These are phyloP conservation scores for Aurinia saxatilis DNA, from an alignment of 345 rosid genomes.

Conservation along the genomic window DNA sequence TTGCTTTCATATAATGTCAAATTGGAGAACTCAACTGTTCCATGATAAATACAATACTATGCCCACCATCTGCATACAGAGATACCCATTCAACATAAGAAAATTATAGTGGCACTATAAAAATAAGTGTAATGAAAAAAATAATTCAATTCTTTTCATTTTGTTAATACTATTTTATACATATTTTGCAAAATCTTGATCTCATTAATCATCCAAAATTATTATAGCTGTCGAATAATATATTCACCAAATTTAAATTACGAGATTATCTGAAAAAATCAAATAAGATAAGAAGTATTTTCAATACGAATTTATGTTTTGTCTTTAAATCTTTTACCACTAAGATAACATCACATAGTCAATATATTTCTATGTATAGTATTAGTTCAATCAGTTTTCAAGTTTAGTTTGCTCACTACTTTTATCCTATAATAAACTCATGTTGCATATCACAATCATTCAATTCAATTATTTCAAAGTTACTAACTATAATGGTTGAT, in stretches of 20 bases:
- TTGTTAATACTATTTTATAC: too few relatives aligned
- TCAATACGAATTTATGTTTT: too few relatives aligned
- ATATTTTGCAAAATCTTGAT: too few relatives aligned
- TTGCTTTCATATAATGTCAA: conserved; percentile 25
- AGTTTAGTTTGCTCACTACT: background rate
- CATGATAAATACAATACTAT: conserved; percentile 12
- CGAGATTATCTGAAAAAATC: too few relatives aligned
- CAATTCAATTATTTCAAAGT: too few relatives aligned
- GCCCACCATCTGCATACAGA: conserved; percentile 3
- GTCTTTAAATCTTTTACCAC: too few relatives aligned
- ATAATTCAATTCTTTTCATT: background rate
- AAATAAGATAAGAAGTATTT: too few relatives aligned
- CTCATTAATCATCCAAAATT: too few relatives aligned
- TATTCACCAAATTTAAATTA: too few relatives aligned
- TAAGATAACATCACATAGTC: background rate
- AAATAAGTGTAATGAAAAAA: background rate
- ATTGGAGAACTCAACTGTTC: conserved; percentile 19
- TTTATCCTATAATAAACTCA: background rate
- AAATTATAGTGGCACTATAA: background rate
- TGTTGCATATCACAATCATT: background rate
- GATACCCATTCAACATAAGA: background rate
- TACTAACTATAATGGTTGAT: background rate
- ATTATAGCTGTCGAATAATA: too few relatives aligned
- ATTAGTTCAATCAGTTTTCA: background rate
- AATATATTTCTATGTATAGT: background rate